Evolutionary conservation across 176 grass and related monocot species (phyloP).

Genomic region (Rhynchospora tenuis): DNA sequence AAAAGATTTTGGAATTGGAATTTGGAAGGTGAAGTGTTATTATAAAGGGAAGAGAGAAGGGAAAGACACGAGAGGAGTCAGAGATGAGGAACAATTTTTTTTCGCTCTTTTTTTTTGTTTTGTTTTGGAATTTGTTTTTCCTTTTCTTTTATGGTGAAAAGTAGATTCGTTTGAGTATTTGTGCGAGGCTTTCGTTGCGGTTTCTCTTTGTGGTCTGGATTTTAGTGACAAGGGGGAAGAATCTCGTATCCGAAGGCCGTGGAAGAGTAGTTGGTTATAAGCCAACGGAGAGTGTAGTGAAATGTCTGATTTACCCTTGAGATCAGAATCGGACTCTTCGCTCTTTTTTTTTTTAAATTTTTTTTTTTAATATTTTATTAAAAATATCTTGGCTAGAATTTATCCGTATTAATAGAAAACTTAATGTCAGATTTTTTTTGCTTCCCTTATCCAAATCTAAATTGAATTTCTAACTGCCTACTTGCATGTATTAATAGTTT

Average conservation of each 20-base stretch:
- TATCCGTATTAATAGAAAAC: neutral
- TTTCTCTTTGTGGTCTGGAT: constrained; percentile 8
- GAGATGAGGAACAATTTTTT: neutral
- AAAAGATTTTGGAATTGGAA: neutral
- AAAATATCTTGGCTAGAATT: neutral
- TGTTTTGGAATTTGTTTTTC: neutral
- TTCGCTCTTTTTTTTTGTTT: neutral
- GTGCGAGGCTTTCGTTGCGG: neutral
- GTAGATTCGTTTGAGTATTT: no score
- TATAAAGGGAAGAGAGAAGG: neutral
- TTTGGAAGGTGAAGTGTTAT: neutral
- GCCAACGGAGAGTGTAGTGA: neutral
- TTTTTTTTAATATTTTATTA: no score
- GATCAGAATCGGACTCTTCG: neutral
- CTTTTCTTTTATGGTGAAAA: neutral
- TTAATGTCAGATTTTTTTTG: neutral
- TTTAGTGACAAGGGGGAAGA: constrained; percentile 3
- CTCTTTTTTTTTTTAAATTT: neutral
- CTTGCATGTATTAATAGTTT: no score
- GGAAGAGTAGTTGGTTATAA: neutral
- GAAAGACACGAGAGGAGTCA: neutral
- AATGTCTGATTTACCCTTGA: neutral
- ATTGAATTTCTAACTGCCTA: neutral
- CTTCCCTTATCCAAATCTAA: neutral
- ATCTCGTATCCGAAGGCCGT: neutral